Base-by-base conservation (phyloP, 2,329 filamentous ascomycete species). In the Xylariaceae sp. region DNA sequence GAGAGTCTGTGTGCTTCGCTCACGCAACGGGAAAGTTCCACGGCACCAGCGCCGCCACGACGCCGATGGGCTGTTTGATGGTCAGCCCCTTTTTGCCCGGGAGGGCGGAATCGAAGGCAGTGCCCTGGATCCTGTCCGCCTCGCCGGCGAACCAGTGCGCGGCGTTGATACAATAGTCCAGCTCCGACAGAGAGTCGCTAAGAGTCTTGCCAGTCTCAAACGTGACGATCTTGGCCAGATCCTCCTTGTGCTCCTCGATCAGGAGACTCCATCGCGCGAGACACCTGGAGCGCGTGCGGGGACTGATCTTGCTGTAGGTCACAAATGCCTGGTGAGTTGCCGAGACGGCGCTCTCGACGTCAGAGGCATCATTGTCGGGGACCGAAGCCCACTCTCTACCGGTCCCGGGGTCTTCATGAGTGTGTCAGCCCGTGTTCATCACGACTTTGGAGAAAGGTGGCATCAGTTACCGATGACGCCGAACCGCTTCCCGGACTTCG, bases 21-120 rank as follows among this genome's bases (percentile, higher is more conserved):
- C 27, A 62, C 55, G 77, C 77, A 32, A 81, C 66, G 0, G 78
- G 78, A 43, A 83, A 83, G 47, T 85, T 56, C 80, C 80, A 85
- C 4, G 81, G 80, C 2, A 84, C 79, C 12, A 86, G 59, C 0
- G 80, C 80, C 0, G 71, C 80, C 0, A 73, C 68, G 9, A 83
- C 78, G 35, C 81, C 81, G 38, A 84, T 68, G 1, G 80, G 80
- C 56, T 85, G 80, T 62, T 89, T 89, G 46, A 88, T 71, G 0
- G 79, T 82, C 39, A 89, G 73, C 3, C 79, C 68, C 9, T 82
- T 67, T 5, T 83, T 65, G 21, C 76, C 75, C 81, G 75, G 15
- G 70, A 68, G 3, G 77, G 75, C 21, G n/a, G n/a, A n/a, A n/a
- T n/a, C n/a, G n/a, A n/a, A n/a, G n/a, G n/a, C n/a, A n/a, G n/a